These are phyloP conservation scores for Heliosperma pusillum DNA, from an alignment of 148 eudicot genomes.

Conservation along the genomic window DNA sequence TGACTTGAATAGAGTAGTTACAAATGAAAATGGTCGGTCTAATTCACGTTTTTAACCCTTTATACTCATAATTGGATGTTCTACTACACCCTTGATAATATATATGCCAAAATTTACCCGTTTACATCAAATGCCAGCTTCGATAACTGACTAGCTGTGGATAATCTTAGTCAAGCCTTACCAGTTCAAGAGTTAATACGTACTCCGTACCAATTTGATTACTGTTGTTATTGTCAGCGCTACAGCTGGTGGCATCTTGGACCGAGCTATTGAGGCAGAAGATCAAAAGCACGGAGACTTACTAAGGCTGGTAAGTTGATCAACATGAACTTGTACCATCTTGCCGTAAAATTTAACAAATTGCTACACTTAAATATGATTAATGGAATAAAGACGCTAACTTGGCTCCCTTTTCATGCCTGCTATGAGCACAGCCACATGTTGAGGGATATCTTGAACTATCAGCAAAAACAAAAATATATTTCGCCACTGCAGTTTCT, in stretches of 20 bases:
- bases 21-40: no score
- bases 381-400: constrained; percentile 10
- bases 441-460: constrained; percentile 88
- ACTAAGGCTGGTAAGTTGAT: constrained; percentile 60
- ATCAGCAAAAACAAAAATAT: constrained; percentile 74
- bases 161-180: neutral
- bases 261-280: constrained; percentile 85
- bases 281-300: constrained; percentile 82
- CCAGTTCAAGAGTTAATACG: neutral
- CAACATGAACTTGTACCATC: neutral
- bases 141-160: neutral
- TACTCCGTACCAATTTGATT: neutral
- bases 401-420: neutral
- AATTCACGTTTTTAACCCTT: no score
- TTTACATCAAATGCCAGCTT: neutral
- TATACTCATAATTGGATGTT: no score
- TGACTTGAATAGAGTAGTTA: no score
- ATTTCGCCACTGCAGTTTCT: constrained; percentile 73
- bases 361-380: neutral
- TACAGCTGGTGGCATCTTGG: constrained; percentile 79
- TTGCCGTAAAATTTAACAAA: neutral
- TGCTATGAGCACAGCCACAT: constrained; percentile 48
- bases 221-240: constrained; percentile 44
- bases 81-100: no score
- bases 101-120: no score